Evolutionary conservation across 257 asterid genomes (phyloP).

Genomic region (Solanum bulbocastanum): DNA sequence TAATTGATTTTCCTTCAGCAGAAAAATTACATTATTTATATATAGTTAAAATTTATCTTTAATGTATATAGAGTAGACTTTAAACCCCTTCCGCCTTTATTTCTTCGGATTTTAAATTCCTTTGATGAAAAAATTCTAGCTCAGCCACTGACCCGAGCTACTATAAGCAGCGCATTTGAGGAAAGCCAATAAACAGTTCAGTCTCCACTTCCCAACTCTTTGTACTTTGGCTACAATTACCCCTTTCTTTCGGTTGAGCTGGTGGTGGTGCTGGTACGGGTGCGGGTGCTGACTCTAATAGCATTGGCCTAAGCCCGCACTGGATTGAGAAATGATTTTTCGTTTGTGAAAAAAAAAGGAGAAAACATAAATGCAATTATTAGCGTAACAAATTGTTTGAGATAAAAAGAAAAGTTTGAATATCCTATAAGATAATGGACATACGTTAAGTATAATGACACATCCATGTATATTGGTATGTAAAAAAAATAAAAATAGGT

Average conservation of each 20-base stretch:
- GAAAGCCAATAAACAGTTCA: slow-evolving; percentile 25
- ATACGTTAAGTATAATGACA: neutral
- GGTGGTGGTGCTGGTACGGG: neutral
- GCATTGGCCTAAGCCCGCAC: slow-evolving; percentile 7
- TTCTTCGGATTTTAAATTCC: neutral
- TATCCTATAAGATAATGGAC: neutral
- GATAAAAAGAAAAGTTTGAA: neutral
- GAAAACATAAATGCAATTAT: neutral
- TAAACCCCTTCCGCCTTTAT: neutral
- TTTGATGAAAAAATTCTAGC: neutral
- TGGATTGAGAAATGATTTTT: neutral
- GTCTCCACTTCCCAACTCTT: slow-evolving; percentile 25
- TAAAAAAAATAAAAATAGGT: neutral
- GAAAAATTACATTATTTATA: neutral
- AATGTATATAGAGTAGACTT: neutral
- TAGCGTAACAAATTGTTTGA: neutral
- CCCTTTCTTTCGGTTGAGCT: slow-evolving; percentile 3
- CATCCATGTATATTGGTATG: neutral
- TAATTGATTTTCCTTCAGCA: rapidly evolving
- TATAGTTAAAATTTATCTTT: neutral
- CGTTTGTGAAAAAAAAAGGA: neutral
- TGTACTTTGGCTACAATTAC: slow-evolving; percentile 11
- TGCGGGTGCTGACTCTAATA: neutral
- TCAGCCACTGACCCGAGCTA: neutral
- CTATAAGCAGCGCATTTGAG: slow-evolving; percentile 12